Percentiles rank a stretch among this genome's conserved stretches.
Conservation (phyloP, 2,329 filamentous ascomycete species). For the Aspergillus persii region DNA sequence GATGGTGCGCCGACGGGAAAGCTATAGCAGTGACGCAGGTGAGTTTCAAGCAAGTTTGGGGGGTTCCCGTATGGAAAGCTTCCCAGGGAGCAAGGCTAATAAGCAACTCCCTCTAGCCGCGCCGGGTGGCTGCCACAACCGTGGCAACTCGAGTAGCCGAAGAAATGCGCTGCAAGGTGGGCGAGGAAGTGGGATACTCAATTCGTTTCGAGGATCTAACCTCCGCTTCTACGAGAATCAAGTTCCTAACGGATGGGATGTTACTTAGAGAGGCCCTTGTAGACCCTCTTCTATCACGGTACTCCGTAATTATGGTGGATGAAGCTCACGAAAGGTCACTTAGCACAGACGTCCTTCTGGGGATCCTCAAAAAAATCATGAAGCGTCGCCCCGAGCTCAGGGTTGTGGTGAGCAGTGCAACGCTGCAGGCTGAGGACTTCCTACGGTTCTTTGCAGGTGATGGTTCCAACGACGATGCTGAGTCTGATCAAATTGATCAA, state of each 20-base stretch:
- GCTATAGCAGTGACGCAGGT: conserved; percentile 88
- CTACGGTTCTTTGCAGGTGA: conserved; percentile 69
- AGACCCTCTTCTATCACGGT: conserved; percentile 84
- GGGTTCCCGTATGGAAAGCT: neutral
- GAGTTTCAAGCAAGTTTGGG: conserved; percentile 38
- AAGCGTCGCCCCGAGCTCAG: conserved; percentile 76
- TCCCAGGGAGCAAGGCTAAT: conserved; percentile 5
- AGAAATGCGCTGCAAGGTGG: conserved; percentile 80
- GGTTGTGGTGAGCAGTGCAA: conserved; percentile 90
- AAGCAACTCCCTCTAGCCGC: conserved; percentile 57
- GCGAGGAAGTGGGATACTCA: conserved; percentile 89
- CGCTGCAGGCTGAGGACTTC: conserved; percentile 84
- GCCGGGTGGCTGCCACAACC: conserved; percentile 85
- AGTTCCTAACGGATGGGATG: conserved; percentile 92
- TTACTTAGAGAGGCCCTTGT: conserved; percentile 88
- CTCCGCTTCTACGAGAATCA: conserved; percentile 79
- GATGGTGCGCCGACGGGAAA: conserved; percentile 84
- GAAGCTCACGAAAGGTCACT: conserved; percentile 94
- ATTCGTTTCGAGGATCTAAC: conserved; percentile 91
- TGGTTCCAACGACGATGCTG: conserved; percentile 35
- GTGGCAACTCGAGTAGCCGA: conserved; percentile 86
- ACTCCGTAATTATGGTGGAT: conserved; percentile 96
- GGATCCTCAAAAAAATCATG: conserved; percentile 85
- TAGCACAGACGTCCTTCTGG: conserved; percentile 86
- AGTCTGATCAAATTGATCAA: conserved; percentile 28